Percentiles rank a stretch among this genome's conserved stretches.
phyloP scores from a whole-genome alignment of 805 yeast genomes.

The Candida taoyuanica region DNA sequence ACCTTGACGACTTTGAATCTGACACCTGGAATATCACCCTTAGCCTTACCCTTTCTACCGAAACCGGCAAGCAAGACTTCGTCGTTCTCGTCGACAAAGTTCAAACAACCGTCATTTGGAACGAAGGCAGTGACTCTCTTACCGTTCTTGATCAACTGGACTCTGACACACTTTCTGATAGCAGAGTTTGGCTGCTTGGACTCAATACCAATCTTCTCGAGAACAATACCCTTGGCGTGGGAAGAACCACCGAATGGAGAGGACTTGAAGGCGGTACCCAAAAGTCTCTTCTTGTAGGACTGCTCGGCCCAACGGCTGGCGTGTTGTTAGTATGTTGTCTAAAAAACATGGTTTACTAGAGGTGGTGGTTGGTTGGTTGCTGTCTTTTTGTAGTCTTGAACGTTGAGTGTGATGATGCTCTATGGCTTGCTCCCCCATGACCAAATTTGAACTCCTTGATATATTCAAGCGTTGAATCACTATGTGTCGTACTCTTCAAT shows the following conservation, averaged over 20 bases:
- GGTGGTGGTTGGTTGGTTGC: no score
- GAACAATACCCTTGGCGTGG: constrained; percentile 99
- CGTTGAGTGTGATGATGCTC: no score
- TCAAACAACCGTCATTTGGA: constrained; percentile 99
- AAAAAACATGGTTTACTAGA: neutral
- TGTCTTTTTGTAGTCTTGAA: no score
- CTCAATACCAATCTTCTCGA: constrained; percentile 99
- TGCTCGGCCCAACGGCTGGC: constrained; percentile 97
- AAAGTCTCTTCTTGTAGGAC: constrained; percentile 96
- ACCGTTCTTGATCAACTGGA: constrained; percentile 99
- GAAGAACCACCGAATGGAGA: constrained; percentile 99
- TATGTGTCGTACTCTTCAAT: no score
- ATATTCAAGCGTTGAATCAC: no score
- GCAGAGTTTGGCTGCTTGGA: constrained; percentile 99
- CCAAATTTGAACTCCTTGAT: no score
- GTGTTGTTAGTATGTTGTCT: constrained; percentile 20
- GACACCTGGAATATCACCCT: constrained; percentile 99
- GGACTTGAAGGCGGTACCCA: constrained; percentile 99
- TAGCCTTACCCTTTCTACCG: constrained; percentile 99
- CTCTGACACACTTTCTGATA: constrained; percentile 99
- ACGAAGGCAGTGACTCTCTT: constrained; percentile 99
- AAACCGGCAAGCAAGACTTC: constrained; percentile 99
- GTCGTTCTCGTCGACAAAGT: constrained; percentile 99
- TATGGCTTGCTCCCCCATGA: no score
- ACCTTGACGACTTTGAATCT: constrained; percentile 99